Percentiles rank a stretch among this genome's conserved stretches.
These are phyloP conservation scores for Macaranga tanarius DNA, from an alignment of 441 rosid genomes.

Conservation along the genomic window DNA sequence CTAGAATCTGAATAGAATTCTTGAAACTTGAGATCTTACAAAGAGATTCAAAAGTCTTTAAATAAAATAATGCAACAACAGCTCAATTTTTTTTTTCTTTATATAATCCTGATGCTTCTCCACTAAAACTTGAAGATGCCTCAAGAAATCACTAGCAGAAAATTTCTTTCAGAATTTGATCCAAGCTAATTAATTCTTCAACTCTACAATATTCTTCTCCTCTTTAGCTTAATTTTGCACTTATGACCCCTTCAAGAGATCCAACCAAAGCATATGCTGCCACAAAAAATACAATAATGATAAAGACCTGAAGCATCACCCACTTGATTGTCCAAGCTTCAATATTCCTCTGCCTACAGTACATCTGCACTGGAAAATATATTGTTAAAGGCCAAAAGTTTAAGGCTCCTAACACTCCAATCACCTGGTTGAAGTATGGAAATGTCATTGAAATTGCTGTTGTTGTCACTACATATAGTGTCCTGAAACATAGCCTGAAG, in stretches of 20 bases:
- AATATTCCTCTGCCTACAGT: constrained; percentile 38
- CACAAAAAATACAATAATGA: constrained; percentile 21
- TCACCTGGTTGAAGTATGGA: constrained; percentile 60
- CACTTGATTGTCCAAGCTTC: constrained; percentile 46
- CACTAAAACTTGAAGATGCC: neutral
- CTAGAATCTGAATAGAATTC: no score
- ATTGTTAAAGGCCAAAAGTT: constrained; percentile 48
- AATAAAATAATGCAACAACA: no score
- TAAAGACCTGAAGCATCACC: constrained; percentile 38
- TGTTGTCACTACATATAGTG: constrained; percentile 31
- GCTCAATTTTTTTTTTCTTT: no score
- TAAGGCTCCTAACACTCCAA: constrained; percentile 46
- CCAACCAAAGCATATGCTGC: constrained; percentile 35
- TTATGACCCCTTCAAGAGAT: constrained; percentile 39
- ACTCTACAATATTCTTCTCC: neutral
- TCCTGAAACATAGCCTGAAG: constrained; percentile 42
- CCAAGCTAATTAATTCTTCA: neutral
- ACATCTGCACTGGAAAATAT: constrained; percentile 56
- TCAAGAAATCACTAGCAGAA: no score
- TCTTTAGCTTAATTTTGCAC: constrained; percentile 32
- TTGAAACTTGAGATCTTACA: no score
- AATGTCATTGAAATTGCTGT: constrained; percentile 37
- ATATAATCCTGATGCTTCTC: neutral
- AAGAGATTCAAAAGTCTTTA: no score
- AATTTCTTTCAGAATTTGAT: neutral